Base-by-base conservation (phyloP, 768 basidiomycete genomes). In the Saitozyma podzolica region DNA sequence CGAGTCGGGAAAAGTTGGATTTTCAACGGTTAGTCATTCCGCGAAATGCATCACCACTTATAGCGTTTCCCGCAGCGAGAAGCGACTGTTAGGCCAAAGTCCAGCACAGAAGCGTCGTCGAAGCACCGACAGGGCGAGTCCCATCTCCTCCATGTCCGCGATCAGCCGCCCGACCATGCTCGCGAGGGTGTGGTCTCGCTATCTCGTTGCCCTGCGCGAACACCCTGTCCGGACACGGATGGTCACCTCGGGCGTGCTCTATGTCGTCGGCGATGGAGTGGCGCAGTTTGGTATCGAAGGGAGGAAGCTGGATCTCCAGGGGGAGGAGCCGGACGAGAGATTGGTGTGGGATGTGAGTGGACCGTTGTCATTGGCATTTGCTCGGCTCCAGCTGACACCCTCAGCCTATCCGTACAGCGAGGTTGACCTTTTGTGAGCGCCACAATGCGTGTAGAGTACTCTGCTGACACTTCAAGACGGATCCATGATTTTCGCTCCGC, bases 241-340 rank as follows among this genome's bases (percentile, higher is more conserved):
- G 75, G 54, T 67, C 40, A 66, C 69, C 10, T 68, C 69, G 29
- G 78, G 71, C 0, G 56, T 59, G 11, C 56, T 77, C 37, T 76
- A 70, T 51, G 62, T 72, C 20, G 54, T 71, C 9, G 78, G 68
- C 7, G 78, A 79, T 52, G 40, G 64, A 6, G 65, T 76, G 13
- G 72, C 78, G 0, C 78, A 79, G 55, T 55, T 77, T 11, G 74
- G 69, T 0, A 76, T 79, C 39, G 78, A 79, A 56, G 71, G 69
- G 39, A 72, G 61, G 59, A 60, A 52, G 29, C 45, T 72, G 20
- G 20, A 50, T 54, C 47, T 59, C 8, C 54, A 17, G 14, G 50
- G 58, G 54, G 19, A 40, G 56, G 43, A 17, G 54, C 19, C 11
- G 54, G 62, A 65, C 51, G 63, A 49, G n/a, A 67, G 67, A 43